These are phyloP conservation scores for Centaurea solstitialis DNA, from an alignment of 129 eudicot genomes.

Conservation along the genomic window DNA sequence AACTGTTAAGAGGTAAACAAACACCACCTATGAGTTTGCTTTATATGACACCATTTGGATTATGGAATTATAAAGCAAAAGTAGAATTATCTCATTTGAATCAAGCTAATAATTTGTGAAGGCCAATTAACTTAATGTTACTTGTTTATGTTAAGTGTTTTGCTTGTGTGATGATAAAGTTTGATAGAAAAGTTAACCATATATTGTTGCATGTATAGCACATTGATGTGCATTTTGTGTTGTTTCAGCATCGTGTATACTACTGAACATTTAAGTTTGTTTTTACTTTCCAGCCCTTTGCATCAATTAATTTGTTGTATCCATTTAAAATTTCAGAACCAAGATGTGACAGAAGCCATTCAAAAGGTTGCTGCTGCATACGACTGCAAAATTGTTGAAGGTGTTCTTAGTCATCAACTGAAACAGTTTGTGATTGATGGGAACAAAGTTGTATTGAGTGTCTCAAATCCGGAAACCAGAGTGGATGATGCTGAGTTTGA, in stretches of 20 bases:
- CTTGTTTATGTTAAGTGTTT: neutral
- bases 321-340: slow-evolving; percentile 46
- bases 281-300: neutral
- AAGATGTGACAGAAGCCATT: slow-evolving; percentile 86
- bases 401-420: slow-evolving; percentile 90
- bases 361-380: slow-evolving; percentile 94
- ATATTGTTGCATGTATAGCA: no score
- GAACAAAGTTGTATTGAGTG: slow-evolving; percentile 84
- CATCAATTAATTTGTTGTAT: neutral
- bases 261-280: neutral
- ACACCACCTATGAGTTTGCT: no score
- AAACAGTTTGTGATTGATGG: slow-evolving; percentile 97
- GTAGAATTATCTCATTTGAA: neutral
- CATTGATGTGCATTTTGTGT: no score
- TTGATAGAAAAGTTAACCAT: neutral
- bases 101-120: neutral
- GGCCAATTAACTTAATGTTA: neutral
- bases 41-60: neutral
- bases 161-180: neutral
- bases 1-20: no score
- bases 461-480: slow-evolving; percentile 75
- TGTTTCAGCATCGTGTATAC: neutral
- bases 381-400: slow-evolving; percentile 94
- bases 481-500: slow-evolving; percentile 96
- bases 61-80: neutral